Evolutionary conservation across 2,329 filamentous ascomycete genomes (phyloP), one percentile per base, ranked within the genome.

Genomic region (Incumbomyces delicatus): DNA sequence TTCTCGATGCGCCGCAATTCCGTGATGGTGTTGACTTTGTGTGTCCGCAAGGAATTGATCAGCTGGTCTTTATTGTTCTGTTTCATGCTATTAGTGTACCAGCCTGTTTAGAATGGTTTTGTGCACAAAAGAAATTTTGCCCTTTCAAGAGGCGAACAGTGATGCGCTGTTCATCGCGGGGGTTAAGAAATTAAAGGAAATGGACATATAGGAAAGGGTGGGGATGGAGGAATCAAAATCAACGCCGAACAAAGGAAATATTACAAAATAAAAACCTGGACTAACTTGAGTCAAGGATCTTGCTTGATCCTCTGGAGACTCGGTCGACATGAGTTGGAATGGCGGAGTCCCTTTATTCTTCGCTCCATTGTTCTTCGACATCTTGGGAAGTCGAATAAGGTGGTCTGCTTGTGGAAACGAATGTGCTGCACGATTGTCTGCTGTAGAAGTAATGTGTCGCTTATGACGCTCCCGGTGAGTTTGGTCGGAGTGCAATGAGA

Each of bases 1-100:
- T 77, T 76, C 61, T 88, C 84, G 55, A 86, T 80, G 13, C 81
- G 79, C 53, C 83, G 80, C 22, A 87, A 75, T 52, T 85, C 82
- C 0, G 78, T 81, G 16, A 87, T 70, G 0, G 83, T 87, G 60
- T 87, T 87, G 61, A 87, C 70, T n/a, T 77, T 76, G 57, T 84
- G 81, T 0, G 76, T 78, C 36, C 69, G 69, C 17, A 87, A 71
- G 1, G 80, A 78, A 18, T 78, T 69, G 52, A 86, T 77, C 51
- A 84, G 71, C 51, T 80, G 74, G 13, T 66, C 61, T 54, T 72
- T 72, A 49, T 72, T 67, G 20, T 64, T 62, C 67, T 72, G 53
- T 54, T n/a, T 52, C n/a, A 16, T 18, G 14, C 13, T 22, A 20
- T 48, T 35, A 48, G 46, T 27, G 46, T 27, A 5, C 22, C 22